Evolutionary conservation across 805 yeast species (phyloP).

Genomic region (Phaffomyces antillensis): DNA sequence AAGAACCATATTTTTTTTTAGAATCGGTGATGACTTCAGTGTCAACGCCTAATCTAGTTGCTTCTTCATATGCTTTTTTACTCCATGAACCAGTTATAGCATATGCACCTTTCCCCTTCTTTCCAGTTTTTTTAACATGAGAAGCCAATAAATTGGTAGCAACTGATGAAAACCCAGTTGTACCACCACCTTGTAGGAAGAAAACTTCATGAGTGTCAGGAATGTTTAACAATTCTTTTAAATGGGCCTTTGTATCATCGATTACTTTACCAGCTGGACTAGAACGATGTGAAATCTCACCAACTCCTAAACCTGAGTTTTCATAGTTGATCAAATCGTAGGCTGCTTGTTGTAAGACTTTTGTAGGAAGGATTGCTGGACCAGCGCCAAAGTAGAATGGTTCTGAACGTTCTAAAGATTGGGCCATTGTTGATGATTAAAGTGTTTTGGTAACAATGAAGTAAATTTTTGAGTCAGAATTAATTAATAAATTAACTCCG

Average conservation of each 20-base stretch:
- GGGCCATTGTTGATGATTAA: constrained; percentile 2
- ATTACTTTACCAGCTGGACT: constrained; percentile 72
- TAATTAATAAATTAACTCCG: too few species aligned
- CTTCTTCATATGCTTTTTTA: constrained; percentile 81
- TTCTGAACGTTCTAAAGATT: constrained; percentile 51
- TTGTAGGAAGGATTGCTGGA: constrained; percentile 85
- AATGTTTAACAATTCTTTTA: constrained; percentile 57
- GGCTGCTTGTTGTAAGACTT: constrained; percentile 84
- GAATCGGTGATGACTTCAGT: constrained; percentile 64
- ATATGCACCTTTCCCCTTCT: constrained; percentile 76
- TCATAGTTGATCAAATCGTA: constrained; percentile 69
- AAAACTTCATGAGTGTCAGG: constrained; percentile 94
- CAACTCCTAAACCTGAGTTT: constrained; percentile 73
- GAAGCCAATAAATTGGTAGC: constrained; percentile 78
- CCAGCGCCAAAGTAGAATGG: constrained; percentile 97
- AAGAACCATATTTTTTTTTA: constrained; percentile 48
- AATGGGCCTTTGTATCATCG: constrained; percentile 63
- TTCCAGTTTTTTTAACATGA: constrained; percentile 63
- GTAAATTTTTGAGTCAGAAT: background rate
- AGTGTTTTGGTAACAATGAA: background rate
- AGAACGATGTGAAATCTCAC: constrained; percentile 95
- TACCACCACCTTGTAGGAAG: constrained; percentile 97
- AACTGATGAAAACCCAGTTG: constrained; percentile 87
- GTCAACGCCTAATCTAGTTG: constrained; percentile 72
- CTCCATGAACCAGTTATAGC: constrained; percentile 94